A percentile compares a stretch with the other conserved stretches of the same genome.
phyloP scores from a whole-genome alignment of 352 stramenopile species.

The Phytophthora boehmeriae region DNA sequence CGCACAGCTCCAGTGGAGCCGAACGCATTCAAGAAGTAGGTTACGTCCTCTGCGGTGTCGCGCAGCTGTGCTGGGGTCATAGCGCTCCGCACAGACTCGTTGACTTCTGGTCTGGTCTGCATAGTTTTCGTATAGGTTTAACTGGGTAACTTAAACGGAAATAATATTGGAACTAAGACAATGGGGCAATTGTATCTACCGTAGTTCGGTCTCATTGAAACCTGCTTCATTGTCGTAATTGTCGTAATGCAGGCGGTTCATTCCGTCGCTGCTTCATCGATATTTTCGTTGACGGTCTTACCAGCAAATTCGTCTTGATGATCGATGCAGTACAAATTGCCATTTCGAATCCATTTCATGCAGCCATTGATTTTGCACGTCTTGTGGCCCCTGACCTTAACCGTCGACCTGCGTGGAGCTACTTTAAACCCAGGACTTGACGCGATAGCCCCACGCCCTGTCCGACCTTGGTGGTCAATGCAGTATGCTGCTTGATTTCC shows the following conservation, averaged over 20 bases:
- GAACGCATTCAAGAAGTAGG: conserved; percentile 19
- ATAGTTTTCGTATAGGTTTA: no score
- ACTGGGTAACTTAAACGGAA: no score
- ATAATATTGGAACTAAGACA: no score
- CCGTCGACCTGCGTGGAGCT: neutral
- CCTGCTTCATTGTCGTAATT: no score
- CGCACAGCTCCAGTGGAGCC: conserved; percentile 20
- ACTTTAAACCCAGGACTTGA: neutral
- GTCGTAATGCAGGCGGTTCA: no score
- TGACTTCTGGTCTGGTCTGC: no score
- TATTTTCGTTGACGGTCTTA: neutral
- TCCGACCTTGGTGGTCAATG: neutral
- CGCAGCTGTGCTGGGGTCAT: no score
- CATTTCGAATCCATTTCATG: neutral
- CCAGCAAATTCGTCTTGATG: neutral
- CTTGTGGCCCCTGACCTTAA: neutral
- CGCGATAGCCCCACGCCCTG: no score
- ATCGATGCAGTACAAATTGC: neutral
- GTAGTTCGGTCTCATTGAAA: no score
- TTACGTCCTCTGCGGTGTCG: conserved; percentile 8
- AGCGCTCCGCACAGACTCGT: no score
- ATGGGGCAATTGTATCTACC: no score
- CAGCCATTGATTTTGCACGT: neutral
- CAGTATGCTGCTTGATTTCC: conserved; percentile 1
- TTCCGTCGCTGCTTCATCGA: no score